phyloP scores from a whole-genome alignment of 805 yeast species.

The Cyberlindnera misumaiensis region DNA sequence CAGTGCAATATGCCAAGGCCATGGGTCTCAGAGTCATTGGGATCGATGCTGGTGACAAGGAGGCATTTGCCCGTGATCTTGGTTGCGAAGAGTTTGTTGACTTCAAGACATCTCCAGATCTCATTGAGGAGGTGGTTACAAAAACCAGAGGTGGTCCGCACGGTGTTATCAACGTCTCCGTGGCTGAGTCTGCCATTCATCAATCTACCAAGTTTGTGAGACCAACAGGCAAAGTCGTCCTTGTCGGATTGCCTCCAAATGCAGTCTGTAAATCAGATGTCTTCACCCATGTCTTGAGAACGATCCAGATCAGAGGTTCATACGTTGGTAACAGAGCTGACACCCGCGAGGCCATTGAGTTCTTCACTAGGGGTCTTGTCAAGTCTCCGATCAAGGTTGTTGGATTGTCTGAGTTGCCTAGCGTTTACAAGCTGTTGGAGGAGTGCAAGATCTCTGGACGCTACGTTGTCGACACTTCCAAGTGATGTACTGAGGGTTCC shows the following conservation, averaged over 20 bases:
- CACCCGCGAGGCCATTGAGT: constrained; percentile 68
- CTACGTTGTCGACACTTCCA: constrained; percentile 54
- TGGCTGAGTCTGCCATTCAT: constrained; percentile 56
- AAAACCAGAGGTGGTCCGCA: constrained; percentile 68
- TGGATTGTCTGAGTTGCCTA: constrained; percentile 47
- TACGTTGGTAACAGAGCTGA: constrained; percentile 82
- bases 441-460: constrained; percentile 58
- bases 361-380: constrained; percentile 61
- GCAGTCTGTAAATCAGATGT: constrained; percentile 64
- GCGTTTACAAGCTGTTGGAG: constrained; percentile 52
- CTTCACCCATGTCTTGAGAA: constrained; percentile 63
- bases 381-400: constrained; percentile 55
- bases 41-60: constrained; percentile 60
- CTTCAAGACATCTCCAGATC: constrained; percentile 45
- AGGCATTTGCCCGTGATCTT: constrained; percentile 30
- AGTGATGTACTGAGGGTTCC: too few relatives aligned
- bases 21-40: constrained; percentile 66
- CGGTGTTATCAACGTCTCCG: constrained; percentile 66
- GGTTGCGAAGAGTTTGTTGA: constrained; percentile 62
- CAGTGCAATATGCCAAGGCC: constrained; percentile 65
- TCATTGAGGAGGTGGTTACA: constrained; percentile 44
- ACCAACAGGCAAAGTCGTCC: constrained; percentile 60
- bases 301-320: constrained; percentile 59
- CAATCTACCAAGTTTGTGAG: constrained; percentile 53
- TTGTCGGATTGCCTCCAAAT: constrained; percentile 73